Evolutionary conservation across 2,329 filamentous ascomycete species (phyloP).

Genomic region (Pestalotiopsis sp.): DNA sequence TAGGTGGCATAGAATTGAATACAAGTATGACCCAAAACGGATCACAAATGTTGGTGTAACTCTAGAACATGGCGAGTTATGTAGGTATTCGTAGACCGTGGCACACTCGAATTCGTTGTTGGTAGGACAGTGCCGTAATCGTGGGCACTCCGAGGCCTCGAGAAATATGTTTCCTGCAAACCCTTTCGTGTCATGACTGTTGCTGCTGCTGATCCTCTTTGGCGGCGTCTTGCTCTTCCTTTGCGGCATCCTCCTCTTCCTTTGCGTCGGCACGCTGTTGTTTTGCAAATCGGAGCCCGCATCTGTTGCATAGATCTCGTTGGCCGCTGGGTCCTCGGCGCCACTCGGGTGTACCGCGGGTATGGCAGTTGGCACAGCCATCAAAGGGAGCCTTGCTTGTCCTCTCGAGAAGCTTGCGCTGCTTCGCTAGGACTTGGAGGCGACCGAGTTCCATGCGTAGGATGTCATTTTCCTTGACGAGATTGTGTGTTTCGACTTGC

Average conservation of each 20-base stretch:
- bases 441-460: background rate
- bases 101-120: no score
- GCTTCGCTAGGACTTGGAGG: background rate
- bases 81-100: no score
- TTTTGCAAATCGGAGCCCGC: conserved; percentile 87
- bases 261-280: background rate
- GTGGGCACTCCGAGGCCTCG: no score
- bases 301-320: conserved; percentile 88
- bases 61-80: no score
- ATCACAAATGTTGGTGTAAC: no score
- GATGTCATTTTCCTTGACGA: background rate
- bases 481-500: background rate
- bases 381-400: conserved; percentile 47
- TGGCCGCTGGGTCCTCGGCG: conserved; percentile 85
- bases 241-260: background rate
- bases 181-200: no score
- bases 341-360: conserved; percentile 85
- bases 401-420: background rate
- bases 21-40: no score
- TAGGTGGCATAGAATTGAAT: no score
- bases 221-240: background rate
- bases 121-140: no score
- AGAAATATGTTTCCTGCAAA: no score
- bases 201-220: no score
- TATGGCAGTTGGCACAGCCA: conserved; percentile 88